Conservation (phyloP, 163 green algal genomes). For the Coccomyxa subellipsoidea region DNA sequence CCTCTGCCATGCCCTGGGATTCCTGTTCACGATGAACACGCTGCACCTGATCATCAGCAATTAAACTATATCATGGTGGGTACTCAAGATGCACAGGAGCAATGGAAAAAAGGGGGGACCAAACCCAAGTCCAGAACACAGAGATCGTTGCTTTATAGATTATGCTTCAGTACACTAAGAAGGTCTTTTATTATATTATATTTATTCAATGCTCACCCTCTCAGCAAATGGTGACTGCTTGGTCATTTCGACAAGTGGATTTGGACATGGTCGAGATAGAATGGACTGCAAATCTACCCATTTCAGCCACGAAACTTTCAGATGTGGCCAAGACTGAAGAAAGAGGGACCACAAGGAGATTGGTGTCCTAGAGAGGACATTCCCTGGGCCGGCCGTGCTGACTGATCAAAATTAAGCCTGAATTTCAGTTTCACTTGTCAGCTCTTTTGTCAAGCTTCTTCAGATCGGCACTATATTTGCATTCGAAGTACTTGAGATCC, state of each 20-base stretch:
- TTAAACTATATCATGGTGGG: too few relatives aligned
- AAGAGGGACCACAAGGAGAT: neutral
- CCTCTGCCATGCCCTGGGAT: neutral
- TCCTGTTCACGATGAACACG: neutral
- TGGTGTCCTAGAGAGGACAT: neutral
- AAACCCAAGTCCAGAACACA: too few relatives aligned
- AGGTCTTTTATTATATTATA: neutral
- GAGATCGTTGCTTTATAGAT: too few relatives aligned
- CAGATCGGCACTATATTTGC: too few relatives aligned
- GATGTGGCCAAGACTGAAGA: neutral
- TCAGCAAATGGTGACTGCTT: neutral
- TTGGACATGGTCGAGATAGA: neutral
- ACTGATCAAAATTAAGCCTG: neutral
- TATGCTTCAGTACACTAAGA: neutral
- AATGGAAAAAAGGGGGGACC: too few relatives aligned
- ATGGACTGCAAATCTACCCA: neutral
- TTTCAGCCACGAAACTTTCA: neutral
- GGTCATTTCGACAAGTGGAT: neutral
- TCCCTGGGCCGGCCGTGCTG: neutral
- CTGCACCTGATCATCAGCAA: too few relatives aligned
- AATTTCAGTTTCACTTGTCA: too few relatives aligned
- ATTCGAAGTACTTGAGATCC: too few relatives aligned
- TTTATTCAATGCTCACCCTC: neutral
- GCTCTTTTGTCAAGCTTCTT: too few relatives aligned
- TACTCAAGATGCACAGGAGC: too few relatives aligned